Evolutionary conservation across 768 basidiomycete genomes (phyloP), one percentile per base, ranked within the genome.

Genomic region (Mycena vulgaris): DNA sequence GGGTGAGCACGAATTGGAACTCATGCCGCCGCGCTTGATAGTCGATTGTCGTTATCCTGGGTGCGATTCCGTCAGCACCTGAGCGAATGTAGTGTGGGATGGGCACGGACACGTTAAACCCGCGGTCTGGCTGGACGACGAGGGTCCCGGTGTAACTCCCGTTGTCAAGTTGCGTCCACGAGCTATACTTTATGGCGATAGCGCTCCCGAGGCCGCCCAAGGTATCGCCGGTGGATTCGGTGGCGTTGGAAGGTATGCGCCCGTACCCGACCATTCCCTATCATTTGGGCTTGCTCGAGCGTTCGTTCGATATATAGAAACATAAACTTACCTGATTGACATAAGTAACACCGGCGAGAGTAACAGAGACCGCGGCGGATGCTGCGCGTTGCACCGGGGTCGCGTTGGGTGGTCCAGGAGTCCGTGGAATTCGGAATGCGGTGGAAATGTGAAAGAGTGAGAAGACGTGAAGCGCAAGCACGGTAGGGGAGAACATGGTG

Each of bases 11-110:
- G 76, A 93, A 91, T 58, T 87, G 82, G 68, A 93, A 81, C 52
- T 85, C 82, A 63, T 92, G 90, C n/a, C 85, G 88, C n/a, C 92
- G 87, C 3, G 84, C 83, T 75, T 90, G 89, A 71, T 89, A 92
- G 77, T 92, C 86, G 48, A 90, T 81, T 0, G 90, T 89, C 0
- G 77, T 81, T 27, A 86, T 84, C 5, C 89, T 90, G 58, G 60
- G 8, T 14, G 1, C 52, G 51, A 73, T 21, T 40, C 33, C n/a
- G n/a, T n/a, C n/a, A n/a, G n/a, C n/a, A n/a, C n/a, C n/a, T n/a
- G n/a, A 53, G 57, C 31, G 61, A 27, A 61, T 52, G 52, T 10
- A 23, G 35, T 8, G 33, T 16, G 37, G 30, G 11, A 37, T 25
- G n/a, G 35, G 14, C 40, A 79, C 85, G 23, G 74, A 90, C 88